phyloP scores from a whole-genome alignment of 768 basidiomycete species.

The Amanita fuliginea region DNA sequence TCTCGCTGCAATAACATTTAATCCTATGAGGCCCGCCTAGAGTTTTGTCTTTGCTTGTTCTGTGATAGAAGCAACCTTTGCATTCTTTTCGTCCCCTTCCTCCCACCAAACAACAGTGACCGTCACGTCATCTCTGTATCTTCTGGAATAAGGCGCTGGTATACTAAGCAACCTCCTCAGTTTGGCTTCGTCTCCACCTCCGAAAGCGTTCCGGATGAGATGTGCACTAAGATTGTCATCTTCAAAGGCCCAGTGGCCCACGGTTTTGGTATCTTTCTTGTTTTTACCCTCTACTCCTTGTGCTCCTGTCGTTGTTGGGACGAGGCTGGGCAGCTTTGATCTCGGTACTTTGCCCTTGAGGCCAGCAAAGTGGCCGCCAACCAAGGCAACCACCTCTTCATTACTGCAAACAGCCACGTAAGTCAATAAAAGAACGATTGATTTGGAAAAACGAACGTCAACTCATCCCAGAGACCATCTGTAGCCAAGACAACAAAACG shows the following conservation, averaged over 20 bases:
- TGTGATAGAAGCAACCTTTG: conserved; percentile 22
- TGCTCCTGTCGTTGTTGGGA: conserved; percentile 44
- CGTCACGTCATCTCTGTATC: conserved; percentile 77
- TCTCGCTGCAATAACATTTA: conserved; percentile 5
- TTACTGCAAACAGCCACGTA: conserved; percentile 33
- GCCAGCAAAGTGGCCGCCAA: conserved; percentile 71
- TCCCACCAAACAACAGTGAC: conserved; percentile 85
- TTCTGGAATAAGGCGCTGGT: conserved; percentile 66
- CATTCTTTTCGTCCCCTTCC: conserved; percentile 38
- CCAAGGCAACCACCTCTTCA: conserved; percentile 78
- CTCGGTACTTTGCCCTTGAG: conserved; percentile 56
- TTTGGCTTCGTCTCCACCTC: conserved; percentile 56
- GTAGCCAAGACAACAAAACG: conserved; percentile 87
- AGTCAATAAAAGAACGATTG: not conserved
- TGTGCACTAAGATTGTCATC: conserved; percentile 76
- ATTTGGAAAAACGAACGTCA: conserved; percentile 24
- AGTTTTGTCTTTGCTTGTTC: conserved; percentile 43
- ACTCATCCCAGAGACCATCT: conserved; percentile 70
- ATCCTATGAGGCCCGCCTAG: conserved; percentile 17
- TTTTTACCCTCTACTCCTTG: conserved; percentile 56
- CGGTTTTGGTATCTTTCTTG: conserved; percentile 22
- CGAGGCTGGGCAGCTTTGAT: conserved; percentile 38
- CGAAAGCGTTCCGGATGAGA: conserved; percentile 85
- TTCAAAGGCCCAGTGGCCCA: conserved; percentile 65
- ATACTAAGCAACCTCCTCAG: conserved; percentile 66